Evolutionary conservation across 2,329 filamentous ascomycete genomes (phyloP), one percentile per base, ranked within the genome.

Genomic region (Fusarium zealandicum): DNA sequence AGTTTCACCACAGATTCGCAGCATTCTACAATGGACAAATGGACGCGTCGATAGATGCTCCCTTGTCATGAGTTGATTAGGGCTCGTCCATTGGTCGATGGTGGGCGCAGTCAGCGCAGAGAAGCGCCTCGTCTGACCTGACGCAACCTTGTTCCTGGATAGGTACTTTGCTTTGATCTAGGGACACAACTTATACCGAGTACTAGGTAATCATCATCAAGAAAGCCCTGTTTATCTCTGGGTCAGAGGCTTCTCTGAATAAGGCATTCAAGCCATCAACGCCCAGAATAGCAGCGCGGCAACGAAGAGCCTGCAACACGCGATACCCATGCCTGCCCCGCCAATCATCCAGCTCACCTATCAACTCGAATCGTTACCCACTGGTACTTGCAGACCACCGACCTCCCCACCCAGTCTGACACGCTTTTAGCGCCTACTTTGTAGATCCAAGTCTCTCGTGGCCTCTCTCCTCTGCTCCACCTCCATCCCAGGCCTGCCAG

Each of bases 121-220:
- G 46, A 48, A 64, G 62, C 64, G 53, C 64, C 54, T 67, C 61
- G 51, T 56, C 58, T 61, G 49, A 42, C 52, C 59, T 53, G 51
- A 56, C 43, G 25, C 39, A 64, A 66, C 60, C 62, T 49, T 61
- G 59, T 62, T 62, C 59, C 59, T 59, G 41, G 35, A 58, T 62
- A 43, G 35, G 59, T 62, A 43, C 58, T 47, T 61, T 25, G 22
- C 22, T 25, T 25, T 25, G 22, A 25, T 25, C 22, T 25, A 8
- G 22, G 22, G 22, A 25, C 22, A 25, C 7, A 25, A 25, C 22
- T 25, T 25, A 25, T 25, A 9, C 22, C 22, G 8, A 25, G 22
- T 25, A 9, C 22, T 25, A 8, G 22, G 22, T 25, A 25, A 25
- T 8, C 9, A 8, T 9, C 7, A 8, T n/a, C n/a, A 25, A 9